A percentile compares a stretch with the other conserved stretches of the same genome.
phyloP scores from a whole-genome alignment of 225 moss, liverwort and hornwort genomes.

The Pseudisothecium myosuroides region DNA sequence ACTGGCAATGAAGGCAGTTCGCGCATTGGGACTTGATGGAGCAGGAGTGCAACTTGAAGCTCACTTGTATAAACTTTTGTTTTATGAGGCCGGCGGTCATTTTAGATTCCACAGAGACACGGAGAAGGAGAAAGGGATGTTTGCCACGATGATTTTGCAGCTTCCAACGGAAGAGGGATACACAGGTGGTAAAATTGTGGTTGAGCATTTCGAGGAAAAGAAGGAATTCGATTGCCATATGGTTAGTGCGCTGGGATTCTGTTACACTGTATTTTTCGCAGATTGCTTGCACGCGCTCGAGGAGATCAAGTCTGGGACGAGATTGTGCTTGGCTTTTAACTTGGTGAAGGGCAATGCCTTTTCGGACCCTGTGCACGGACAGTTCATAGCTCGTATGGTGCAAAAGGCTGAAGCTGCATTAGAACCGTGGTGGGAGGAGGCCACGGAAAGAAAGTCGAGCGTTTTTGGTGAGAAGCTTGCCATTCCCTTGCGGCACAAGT shows the following conservation, averaged over 20 bases:
- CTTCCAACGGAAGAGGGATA: not conserved
- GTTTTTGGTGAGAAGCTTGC: not conserved
- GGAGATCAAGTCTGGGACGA: not conserved
- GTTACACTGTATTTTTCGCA: not conserved
- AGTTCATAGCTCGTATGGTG: not conserved
- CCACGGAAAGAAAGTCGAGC: not conserved
- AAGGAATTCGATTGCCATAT: not conserved
- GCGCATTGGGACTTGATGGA: not conserved
- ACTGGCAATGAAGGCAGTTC: not conserved
- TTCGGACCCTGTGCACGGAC: not conserved
- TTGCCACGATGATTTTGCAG: constrained; percentile 5
- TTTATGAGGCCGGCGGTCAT: not conserved
- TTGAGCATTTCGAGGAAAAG: not conserved
- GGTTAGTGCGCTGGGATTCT: not conserved
- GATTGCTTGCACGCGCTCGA: constrained; percentile 4
- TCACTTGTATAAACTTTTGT: not conserved
- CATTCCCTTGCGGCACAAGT: not conserved
- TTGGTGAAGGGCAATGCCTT: not conserved
- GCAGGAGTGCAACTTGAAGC: not conserved
- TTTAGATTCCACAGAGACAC: constrained; percentile 1
- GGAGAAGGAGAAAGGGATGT: constrained; percentile 3
- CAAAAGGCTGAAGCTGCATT: not conserved
- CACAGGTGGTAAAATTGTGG: not conserved
- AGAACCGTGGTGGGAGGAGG: not conserved
- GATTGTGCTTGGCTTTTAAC: constrained; percentile 6